Conservation (phyloP, 352 stramenopile genomes). For the Phytophthora pluvialis region DNA sequence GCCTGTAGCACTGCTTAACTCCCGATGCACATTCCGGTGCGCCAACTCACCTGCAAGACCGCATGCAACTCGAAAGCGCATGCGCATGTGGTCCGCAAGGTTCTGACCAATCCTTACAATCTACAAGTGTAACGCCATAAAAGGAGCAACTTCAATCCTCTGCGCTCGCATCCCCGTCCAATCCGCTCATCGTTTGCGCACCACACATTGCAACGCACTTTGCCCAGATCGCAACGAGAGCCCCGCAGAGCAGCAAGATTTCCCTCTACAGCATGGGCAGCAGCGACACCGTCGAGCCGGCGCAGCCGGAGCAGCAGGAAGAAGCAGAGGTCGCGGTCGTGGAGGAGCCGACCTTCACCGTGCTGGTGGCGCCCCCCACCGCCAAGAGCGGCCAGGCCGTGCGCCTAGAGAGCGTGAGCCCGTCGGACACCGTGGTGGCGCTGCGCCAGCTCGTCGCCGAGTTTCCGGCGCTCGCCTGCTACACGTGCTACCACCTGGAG, state of each 20-base stretch:
- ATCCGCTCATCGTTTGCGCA: constrained; percentile 31
- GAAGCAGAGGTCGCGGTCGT: constrained; percentile 19
- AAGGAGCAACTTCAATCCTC: constrained; percentile 19
- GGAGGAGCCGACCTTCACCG: constrained; percentile 60
- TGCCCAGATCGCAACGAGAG: constrained; percentile 28
- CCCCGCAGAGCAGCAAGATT: constrained; percentile 9
- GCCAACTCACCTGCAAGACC: neutral
- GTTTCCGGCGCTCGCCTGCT: constrained; percentile 81
- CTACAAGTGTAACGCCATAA: neutral
- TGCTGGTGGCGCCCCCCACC: constrained; percentile 61
- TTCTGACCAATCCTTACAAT: neutral
- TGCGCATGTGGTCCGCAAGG: neutral
- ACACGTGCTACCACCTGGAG: constrained; percentile 90
- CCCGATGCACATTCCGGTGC: neutral
- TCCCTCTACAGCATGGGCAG: constrained; percentile 37
- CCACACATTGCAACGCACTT: constrained; percentile 40
- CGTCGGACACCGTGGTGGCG: constrained; percentile 79
- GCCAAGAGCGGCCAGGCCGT: constrained; percentile 39
- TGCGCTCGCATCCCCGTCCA: constrained; percentile 11
- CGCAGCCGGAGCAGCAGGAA: constrained; percentile 31
- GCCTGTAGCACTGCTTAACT: neutral
- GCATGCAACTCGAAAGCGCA: neutral
- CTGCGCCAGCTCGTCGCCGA: constrained; percentile 86
- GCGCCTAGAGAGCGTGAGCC: constrained; percentile 74
- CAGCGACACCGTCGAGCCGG: constrained; percentile 35